Evolutionary conservation across 768 basidiomycete species (phyloP), one percentile per base, ranked within the genome.

Genomic region (Amanita muscaria): DNA sequence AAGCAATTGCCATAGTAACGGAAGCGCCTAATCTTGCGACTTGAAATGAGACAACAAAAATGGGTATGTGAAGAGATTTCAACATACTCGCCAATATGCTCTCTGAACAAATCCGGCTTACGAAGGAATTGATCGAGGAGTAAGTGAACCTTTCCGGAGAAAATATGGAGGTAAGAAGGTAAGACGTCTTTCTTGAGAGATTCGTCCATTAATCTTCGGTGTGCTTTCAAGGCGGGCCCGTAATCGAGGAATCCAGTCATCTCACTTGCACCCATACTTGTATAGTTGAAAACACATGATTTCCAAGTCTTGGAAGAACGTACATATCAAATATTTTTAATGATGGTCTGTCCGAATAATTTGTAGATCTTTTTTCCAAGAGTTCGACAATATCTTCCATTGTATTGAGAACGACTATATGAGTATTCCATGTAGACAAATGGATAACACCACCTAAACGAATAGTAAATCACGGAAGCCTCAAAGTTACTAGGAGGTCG

Each of bases 291-390:
- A 29, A 10, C 4, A 15, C 37, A 14, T 29, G 47, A 41, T 42
- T 37, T 12, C n/a, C n/a, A n/a, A n/a, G 12, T 29, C 27, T 29
- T 29, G 12, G 27, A 34, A 37, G 40, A 3, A 46, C 44, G 12
- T 29, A 57, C 57, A 57, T 24, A 19, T 56, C 51, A 4, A 55
- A 31, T 36, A 61, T 50, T 8, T 47, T 35, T 14, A 51, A 10
- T 5, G 24, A 6, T 2, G 59, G 58, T 1, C 59, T 49, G 47
- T 60, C 58, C 3, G 56, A 59, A 29, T 51, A 51, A 10, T 45
- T 33, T 3, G 35, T 46, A 9, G 50, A 51, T 6, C 50, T 41
- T 22, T 41, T 49, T 12, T 41, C 50, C 11, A 51, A 33, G 19
- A 51, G 47, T 6, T 43, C 47, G 9, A 21, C 15, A 14, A 45